These are phyloP conservation scores for Pittosporum tobira DNA, from an alignment of 129 eudicot genomes.

Conservation along the genomic window DNA sequence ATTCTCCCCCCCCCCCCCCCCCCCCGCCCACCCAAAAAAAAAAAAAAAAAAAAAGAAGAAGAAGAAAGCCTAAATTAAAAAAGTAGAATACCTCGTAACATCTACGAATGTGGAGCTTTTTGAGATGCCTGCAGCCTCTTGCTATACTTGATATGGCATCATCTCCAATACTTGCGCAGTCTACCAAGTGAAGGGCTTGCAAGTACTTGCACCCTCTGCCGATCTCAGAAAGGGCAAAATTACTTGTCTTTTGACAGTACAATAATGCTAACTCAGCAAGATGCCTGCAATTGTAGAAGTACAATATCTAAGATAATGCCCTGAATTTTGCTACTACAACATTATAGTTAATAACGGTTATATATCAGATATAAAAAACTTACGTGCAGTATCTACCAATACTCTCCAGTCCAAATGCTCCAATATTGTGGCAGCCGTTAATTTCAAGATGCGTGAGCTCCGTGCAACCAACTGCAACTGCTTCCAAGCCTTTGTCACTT, in stretches of 20 bases:
- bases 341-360: not conserved
- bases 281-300: slow-evolving; percentile 48
- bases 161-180: slow-evolving; percentile 76
- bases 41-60: not conserved
- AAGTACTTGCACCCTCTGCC: slow-evolving; percentile 87
- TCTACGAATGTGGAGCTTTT: slow-evolving; percentile 84
- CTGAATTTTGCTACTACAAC: not conserved
- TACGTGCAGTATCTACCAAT: slow-evolving; percentile 82
- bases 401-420: slow-evolving; percentile 69
- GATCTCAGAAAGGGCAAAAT: slow-evolving; percentile 62
- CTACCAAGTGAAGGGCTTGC: slow-evolving; percentile 85
- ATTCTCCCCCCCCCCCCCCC: too few species aligned
- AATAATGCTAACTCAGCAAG: slow-evolving; percentile 77
- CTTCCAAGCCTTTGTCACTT: slow-evolving; percentile 79
- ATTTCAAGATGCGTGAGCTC: slow-evolving; percentile 91
- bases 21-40: not conserved
- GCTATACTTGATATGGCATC: slow-evolving; percentile 81
- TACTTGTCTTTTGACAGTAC: slow-evolving; percentile 74
- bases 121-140: slow-evolving; percentile 59
- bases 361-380: slow-evolving; percentile 4
- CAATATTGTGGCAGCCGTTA: slow-evolving; percentile 91
- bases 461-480: slow-evolving; percentile 86
- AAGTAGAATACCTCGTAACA: slow-evolving; percentile 78
- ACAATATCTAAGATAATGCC: too few species aligned
- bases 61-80: not conserved